Evolutionary conservation across 208 protist species (phyloP).

Genomic region (Trypanosoma vivax): DNA sequence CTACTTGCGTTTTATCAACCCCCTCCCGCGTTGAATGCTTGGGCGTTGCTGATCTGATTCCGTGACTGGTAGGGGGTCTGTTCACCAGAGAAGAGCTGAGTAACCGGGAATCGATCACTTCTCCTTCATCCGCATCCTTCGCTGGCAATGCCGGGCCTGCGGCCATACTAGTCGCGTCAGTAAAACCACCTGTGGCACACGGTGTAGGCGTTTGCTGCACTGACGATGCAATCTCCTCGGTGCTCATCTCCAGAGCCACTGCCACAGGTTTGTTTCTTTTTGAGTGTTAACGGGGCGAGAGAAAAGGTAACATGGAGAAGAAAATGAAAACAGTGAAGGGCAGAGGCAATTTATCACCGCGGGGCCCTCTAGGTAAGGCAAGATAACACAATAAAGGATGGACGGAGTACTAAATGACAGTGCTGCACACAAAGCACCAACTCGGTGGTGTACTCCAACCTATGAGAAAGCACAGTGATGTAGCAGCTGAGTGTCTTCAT

Average conservation of each 20-base stretch:
- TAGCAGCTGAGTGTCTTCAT: too few species aligned
- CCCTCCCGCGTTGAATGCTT: too few species aligned
- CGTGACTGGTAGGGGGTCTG: not conserved
- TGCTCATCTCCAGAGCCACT: constrained; percentile 12
- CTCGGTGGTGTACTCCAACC: too few species aligned
- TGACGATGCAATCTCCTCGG: not conserved
- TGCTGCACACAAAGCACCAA: too few species aligned
- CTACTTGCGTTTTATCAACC: too few species aligned
- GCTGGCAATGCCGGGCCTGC: not conserved
- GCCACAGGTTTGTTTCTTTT: not conserved
- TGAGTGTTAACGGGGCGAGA: not conserved
- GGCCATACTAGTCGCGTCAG: not conserved
- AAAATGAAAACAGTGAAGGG: not conserved
- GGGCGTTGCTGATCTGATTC: too few species aligned
- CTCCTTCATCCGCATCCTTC: constrained; percentile 2
- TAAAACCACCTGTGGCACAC: not conserved
- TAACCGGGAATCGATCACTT: constrained; percentile 11
- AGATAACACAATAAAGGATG: too few species aligned
- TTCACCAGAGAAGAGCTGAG: not conserved
- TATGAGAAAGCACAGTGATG: too few species aligned
- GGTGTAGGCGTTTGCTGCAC: not conserved
- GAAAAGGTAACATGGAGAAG: not conserved
- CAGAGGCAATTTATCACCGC: too few species aligned
- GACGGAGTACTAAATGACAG: too few species aligned
- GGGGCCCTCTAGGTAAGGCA: too few species aligned